Evolutionary conservation across 129 eudicot species (phyloP).

Genomic region (Pulicaria dysenterica): DNA sequence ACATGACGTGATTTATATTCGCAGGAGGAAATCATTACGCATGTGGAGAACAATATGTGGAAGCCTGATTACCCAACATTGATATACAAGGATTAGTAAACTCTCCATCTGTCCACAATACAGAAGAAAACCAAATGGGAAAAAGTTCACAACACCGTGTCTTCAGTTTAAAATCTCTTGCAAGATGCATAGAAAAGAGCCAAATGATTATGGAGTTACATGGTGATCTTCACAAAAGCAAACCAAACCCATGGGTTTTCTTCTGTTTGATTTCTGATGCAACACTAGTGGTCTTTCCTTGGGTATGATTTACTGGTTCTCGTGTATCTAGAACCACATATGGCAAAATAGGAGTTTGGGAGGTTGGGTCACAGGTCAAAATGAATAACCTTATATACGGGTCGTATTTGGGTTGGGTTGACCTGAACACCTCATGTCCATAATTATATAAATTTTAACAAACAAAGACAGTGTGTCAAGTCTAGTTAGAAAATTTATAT

Average conservation of each 20-base stretch:
- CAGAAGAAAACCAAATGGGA: neutral
- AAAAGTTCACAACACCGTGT: too few species aligned
- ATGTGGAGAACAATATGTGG: conserved; percentile 85
- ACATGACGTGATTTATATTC: conserved; percentile 9
- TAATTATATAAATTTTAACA: too few species aligned
- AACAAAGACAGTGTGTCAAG: neutral
- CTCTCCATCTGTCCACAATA: neutral
- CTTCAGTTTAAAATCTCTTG: too few species aligned
- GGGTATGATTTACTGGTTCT: conserved; percentile 12
- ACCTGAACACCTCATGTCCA: neutral
- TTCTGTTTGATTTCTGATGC: neutral
- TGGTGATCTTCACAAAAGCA: conserved; percentile 27
- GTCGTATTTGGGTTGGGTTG: neutral
- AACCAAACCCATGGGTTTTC: conserved; percentile 2
- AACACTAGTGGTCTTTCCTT: neutral
- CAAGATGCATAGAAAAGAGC: conserved; percentile 18
- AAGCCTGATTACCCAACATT: conserved; percentile 83
- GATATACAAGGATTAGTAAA: conserved; percentile 65
- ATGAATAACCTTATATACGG: neutral
- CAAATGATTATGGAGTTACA: neutral
- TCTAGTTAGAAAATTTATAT: neutral
- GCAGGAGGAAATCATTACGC: conserved; percentile 72
- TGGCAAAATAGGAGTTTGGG: neutral
- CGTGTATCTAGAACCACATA: neutral
- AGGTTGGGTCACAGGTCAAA: conserved; percentile 2